A percentile compares a stretch with the other conserved stretches of the same genome.
phyloP scores from a whole-genome alignment of 73 alveolate species.

The Stentor coeruleus region DNA sequence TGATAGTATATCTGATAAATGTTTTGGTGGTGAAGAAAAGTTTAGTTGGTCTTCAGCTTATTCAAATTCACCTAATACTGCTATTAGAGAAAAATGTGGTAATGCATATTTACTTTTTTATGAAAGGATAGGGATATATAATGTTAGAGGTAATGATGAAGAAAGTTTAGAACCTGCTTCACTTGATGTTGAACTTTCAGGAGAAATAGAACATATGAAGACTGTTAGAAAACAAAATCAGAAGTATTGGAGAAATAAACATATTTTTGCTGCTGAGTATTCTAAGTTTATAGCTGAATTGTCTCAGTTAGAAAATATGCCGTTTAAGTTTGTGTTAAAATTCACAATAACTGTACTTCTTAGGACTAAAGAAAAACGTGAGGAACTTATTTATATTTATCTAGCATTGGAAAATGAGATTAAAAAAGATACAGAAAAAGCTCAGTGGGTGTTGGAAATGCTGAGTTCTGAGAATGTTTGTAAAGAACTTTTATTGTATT shows the following conservation, averaged over 20 bases:
- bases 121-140: slow-evolving; percentile 47
- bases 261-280: background rate
- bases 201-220: background rate
- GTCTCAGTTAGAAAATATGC: background rate
- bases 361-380: slow-evolving; percentile 25
- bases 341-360: background rate
- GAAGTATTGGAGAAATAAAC: background rate
- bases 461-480: background rate
- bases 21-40: slow-evolving; percentile 73
- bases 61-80: background rate
- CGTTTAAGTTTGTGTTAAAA: background rate
- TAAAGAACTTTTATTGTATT: slow-evolving; percentile 3
- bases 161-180: background rate
- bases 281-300: background rate
- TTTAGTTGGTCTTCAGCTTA: slow-evolving; percentile 1
- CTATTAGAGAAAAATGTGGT: slow-evolving; percentile 29
- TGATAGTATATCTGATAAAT: slow-evolving; percentile 71
- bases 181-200: background rate
- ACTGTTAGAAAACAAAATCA: background rate
- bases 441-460: slow-evolving; percentile 9
- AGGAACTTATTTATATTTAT: background rate
- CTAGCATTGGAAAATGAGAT: background rate
- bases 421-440: background rate
- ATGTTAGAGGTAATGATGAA: background rate
- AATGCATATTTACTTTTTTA: slow-evolving; percentile 83